Evolutionary conservation across 345 rosid species (phyloP).

Genomic region (Eucalyptus tenuipes): DNA sequence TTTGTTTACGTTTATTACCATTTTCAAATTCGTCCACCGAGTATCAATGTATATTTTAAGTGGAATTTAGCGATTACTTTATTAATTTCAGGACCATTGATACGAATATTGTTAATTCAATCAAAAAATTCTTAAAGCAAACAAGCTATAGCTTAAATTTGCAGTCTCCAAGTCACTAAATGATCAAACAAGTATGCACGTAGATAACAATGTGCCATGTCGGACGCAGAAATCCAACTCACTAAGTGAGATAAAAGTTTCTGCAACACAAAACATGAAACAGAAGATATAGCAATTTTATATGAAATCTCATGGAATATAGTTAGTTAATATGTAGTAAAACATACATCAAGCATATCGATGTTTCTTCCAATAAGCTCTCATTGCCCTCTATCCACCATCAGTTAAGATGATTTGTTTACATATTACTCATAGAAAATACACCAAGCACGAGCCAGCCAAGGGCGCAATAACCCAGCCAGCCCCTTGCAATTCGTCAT

Average conservation of each 20-base stretch:
- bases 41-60: neutral
- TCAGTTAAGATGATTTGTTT: neutral
- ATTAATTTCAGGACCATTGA: accelerated
- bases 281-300: neutral
- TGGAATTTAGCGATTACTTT: neutral
- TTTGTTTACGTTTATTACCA: neutral
- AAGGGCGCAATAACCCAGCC: neutral
- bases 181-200: accelerated
- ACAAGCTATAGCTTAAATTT: neutral
- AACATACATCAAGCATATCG: neutral
- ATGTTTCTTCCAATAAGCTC: neutral
- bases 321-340: neutral
- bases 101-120: neutral
- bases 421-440: neutral
- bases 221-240: neutral
- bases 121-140: neutral
- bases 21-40: neutral
- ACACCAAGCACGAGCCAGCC: neutral
- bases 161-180: neutral
- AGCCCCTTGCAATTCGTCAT: neutral
- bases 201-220: neutral
- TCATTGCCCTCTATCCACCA: neutral
- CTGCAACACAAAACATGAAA: neutral
- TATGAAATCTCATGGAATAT: neutral
- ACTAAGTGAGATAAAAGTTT: neutral